Conservation (phyloP, 2,329 filamentous ascomycete species). For the Didymosphaeria variabile region DNA sequence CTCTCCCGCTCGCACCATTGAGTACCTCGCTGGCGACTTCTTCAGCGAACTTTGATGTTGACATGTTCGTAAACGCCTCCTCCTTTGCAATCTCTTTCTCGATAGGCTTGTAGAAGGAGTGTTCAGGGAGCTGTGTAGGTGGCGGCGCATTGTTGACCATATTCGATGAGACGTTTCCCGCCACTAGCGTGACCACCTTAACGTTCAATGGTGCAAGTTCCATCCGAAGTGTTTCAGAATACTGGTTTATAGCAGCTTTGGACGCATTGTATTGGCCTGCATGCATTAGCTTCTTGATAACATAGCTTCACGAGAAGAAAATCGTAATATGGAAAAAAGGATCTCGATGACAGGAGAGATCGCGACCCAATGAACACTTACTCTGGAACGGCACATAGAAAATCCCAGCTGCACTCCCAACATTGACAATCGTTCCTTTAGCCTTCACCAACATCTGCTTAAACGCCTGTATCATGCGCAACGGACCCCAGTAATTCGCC, state of each 20-base stretch:
- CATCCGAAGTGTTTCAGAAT: slow-evolving; percentile 28
- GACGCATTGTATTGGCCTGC: slow-evolving; percentile 41
- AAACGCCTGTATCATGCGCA: slow-evolving; percentile 53
- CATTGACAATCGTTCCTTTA: slow-evolving; percentile 25
- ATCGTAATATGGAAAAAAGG: background rate
- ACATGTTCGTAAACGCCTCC: background rate
- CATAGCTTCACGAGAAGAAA: background rate
- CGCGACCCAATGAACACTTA: background rate
- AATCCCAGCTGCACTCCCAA: slow-evolving; percentile 16
- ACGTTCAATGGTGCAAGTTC: slow-evolving; percentile 30
- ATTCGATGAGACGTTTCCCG: slow-evolving; percentile 21
- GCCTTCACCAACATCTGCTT: slow-evolving; percentile 26
- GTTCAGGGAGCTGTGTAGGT: background rate
- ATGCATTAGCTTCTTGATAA: background rate
- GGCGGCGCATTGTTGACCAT: background rate
- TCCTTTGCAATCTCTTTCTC: slow-evolving; percentile 6
- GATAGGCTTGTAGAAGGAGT: slow-evolving; percentile 12
- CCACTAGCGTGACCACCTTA: slow-evolving; percentile 26
- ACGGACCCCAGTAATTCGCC: slow-evolving; percentile 53
- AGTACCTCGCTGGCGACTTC: background rate
- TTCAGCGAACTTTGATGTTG: slow-evolving; percentile 6
- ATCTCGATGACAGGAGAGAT: too few species aligned
- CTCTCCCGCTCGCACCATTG: background rate
- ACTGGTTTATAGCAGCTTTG: slow-evolving; percentile 47
- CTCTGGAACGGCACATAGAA: slow-evolving; percentile 12